Evolutionary conservation across 2,329 filamentous ascomycete species (phyloP), one percentile per base, ranked within the genome.

Genomic region (Aspergillus sp.): DNA sequence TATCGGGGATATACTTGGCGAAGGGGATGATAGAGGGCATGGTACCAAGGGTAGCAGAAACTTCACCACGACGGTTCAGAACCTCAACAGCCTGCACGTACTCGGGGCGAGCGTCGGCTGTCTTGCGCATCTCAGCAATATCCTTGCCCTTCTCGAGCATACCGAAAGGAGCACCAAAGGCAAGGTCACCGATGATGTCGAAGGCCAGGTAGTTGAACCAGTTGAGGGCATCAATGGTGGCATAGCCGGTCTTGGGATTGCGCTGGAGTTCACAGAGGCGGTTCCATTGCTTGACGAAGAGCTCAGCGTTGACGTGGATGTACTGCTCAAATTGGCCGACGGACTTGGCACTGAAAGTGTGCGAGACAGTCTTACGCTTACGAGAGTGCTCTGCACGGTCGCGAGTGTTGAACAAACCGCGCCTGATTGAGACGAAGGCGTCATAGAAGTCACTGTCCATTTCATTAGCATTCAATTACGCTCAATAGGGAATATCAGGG

Each of bases 331-430:
- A 94, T 64, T 95, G 83, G 50, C 78, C 77, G 46, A 95, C 79
- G 7, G 82, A 87, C 71, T 91, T 94, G 51, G 84, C 78, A 12
- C 84, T 87, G 71, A 95, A 95, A 27, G 88, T 93, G 67, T 95
- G 88, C 1, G 87, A 83, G 43, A 95, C 81, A 2, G 88, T 84
- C 78, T 95, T 95, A 60, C 90, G 82, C 78, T 95, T 96, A 53
- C 90, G 83, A 0, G 85, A 84, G 67, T 96, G 90, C 61, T 95
- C 88, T 0, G 75, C 75, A 43, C 90, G 80, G 69, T 90, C 82
- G 27, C 90, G 79, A 0, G 90, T 95, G 68, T 94, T 95, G 81
- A 95, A 96, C 10, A 96, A 76, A 17, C 89, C 89, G 10, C 88
- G 81, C 44, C 80, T 81, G 61, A 95, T 94, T 10, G 86, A 90